phyloP scores from a whole-genome alignment of 2,329 filamentous ascomycete genomes.

The Diplodia intermedia region DNA sequence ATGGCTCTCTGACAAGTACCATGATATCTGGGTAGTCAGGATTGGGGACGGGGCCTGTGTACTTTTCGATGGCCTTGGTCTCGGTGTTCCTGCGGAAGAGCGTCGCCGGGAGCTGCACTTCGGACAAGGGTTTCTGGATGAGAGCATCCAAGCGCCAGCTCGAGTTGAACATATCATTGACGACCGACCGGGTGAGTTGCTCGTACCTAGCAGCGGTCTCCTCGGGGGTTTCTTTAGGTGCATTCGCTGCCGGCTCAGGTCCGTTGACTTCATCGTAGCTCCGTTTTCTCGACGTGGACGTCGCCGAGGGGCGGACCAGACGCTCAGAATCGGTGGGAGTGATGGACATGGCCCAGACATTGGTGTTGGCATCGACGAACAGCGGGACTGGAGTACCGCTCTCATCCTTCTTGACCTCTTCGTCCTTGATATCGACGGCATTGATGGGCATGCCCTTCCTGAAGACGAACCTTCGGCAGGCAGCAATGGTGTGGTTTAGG shows the following conservation, averaged over 20 bases:
- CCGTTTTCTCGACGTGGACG: slow-evolving; percentile 35
- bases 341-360: slow-evolving; percentile 82
- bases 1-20: slow-evolving; percentile 77
- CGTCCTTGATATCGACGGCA: slow-evolving; percentile 68
- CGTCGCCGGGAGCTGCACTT: slow-evolving; percentile 71
- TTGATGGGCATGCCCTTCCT: slow-evolving; percentile 79
- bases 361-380: slow-evolving; percentile 70
- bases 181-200: slow-evolving; percentile 64
- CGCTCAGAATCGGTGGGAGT: slow-evolving; percentile 39
- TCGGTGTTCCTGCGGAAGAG: slow-evolving; percentile 71
- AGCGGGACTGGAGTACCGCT: slow-evolving; percentile 60
- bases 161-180: slow-evolving; percentile 81
- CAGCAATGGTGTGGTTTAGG: slow-evolving; percentile 79
- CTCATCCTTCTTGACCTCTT: slow-evolving; percentile 40
- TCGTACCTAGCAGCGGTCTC: slow-evolving; percentile 53
- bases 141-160: slow-evolving; percentile 76
- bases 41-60: slow-evolving; percentile 71
- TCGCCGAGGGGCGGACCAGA: slow-evolving; percentile 31
- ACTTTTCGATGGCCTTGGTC: slow-evolving; percentile 70
- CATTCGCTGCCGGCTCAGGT: slow-evolving; percentile 40
- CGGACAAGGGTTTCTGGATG: slow-evolving; percentile 67
- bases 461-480: slow-evolving; percentile 83
- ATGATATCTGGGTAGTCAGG: slow-evolving; percentile 65
- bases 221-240: slow-evolving; percentile 37
- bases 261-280: slow-evolving; percentile 43